Evolutionary conservation across 2,329 filamentous ascomycete species (phyloP), one percentile per base, ranked within the genome.

Genomic region (Microcera coccophila): DNA sequence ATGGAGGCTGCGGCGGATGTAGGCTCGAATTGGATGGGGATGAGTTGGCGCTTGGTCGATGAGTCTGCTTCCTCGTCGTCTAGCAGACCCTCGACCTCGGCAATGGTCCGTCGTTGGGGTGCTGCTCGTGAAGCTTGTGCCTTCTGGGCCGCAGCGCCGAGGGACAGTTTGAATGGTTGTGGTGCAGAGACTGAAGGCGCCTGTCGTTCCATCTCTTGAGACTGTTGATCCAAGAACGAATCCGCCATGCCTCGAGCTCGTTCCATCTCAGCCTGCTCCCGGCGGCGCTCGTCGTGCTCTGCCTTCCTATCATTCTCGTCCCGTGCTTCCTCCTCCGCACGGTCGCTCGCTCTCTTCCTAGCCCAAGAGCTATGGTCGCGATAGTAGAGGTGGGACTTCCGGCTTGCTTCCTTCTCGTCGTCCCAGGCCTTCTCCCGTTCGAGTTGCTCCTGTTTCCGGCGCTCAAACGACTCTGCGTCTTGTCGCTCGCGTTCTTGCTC

Each of bases 41-140:
- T 76, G 39, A 95, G 82, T 44, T 84, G 85, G 7, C 88, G 81
- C 66, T 84, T 87, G 4, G 79, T 79, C 17, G 78, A 76, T 38
- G 75, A 71, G 38, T 85, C 79, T 49, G 93, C 87, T 61, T 97
- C 93, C 65, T 97, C 93, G 65, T 97, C 90, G 68, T 97, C 93
- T 52, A 98, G 74, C 1, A 98, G 74, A 22, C 89, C 89, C 71
- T 97, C 93, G 42, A 98, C 88, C 62, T 98, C 93, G 43, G 90
- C 90, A 48, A 95, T 84, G 1, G 89, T 95, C 47, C 90, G 85
- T 46, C 87, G 79, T 44, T 79, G 74, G 0, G 79, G 70, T 12
- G 74, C 74, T 1, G 69, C 69, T 31, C 75, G 72, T 44, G 78
- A 77, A 0, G 76, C 76, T 38, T 79, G 76, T 0, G 75, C 75